Evolutionary conservation across 2,329 filamentous ascomycete genomes (phyloP).

Genomic region (Calonectria ilicicola): DNA sequence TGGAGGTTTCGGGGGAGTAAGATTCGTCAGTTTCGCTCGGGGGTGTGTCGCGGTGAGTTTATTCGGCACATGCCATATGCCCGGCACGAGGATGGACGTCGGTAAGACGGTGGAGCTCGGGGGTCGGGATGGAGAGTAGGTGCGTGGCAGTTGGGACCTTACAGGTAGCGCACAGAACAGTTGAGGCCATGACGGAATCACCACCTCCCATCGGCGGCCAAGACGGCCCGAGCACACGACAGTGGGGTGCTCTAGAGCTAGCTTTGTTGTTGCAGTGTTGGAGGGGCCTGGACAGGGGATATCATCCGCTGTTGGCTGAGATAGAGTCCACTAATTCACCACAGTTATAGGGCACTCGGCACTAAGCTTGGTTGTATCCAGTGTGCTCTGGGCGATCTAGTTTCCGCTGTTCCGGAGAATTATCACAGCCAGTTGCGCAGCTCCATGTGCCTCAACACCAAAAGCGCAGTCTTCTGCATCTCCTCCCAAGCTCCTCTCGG

Average conservation of each 20-base stretch:
- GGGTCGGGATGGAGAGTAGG: background rate
- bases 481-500: background rate
- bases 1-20: background rate
- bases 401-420: no score
- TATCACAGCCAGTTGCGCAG: background rate
- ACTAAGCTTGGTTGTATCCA: background rate
- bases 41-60: constrained; percentile 27
- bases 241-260: background rate
- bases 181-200: constrained; percentile 42
- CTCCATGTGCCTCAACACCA: background rate
- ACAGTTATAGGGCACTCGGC: background rate
- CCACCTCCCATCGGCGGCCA: constrained; percentile 37
- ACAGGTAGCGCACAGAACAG: background rate
- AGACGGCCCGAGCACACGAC: constrained; percentile 40
- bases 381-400: background rate
- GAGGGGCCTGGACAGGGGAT: background rate
- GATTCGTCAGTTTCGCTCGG: constrained; percentile 35
- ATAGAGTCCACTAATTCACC: background rate
- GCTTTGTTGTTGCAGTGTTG: background rate
- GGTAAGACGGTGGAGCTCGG: background rate
- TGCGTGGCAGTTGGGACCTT: constrained; percentile 1
- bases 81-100: background rate
- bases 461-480: background rate
- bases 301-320: background rate
- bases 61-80: constrained; percentile 39